Base-by-base conservation (phyloP, 1,284 basidiomycete genomes). In the Pulchroboletus neoregius region DNA sequence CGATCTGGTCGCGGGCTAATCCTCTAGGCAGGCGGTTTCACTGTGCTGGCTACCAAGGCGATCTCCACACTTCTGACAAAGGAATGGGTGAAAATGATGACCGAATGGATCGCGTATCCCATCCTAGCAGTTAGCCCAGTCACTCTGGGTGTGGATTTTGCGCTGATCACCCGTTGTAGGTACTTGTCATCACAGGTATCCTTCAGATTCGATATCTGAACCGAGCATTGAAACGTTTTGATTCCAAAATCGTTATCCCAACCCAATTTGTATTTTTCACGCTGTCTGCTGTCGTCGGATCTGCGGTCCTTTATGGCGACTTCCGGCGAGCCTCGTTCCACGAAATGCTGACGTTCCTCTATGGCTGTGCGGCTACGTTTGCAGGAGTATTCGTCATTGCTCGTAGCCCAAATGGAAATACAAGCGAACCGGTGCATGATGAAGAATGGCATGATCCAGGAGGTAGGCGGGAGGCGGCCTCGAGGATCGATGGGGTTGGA, bases 191-290 rank as follows among this genome's bases (percentile, higher is more conserved):
- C 2, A 97, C 95, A 5, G 94, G 92, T 4, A 64, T 97, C 16
- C 78, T 91, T 15, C 95, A 99, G 71, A 88, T 99, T 56, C 82
- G 82, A 54, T 97, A 91, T 64, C 77, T 98, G 44, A 97, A 98
- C 63, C 80, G 84, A 51, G 91, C 91, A 3, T 66, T 94, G 40
- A 93, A 91, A 83, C 80, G 84, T 20, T 95, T 94, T 61, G 90
- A 94, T 60, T 50, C 50, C 38, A 62, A 92, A 86, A 80, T 87
- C 43, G 93, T 95, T 27, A 92, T 95, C 51, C 95, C 95, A 2
- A 86, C 87, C 11, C 94, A 97, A 71, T 99, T 97, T 66, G 93
- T 96, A 33, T 76, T 95, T 50, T 91, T 90, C 67, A 90, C 84
- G 37, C 71, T 93, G 16, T 87, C 85, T 33, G 92, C 92, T 4